Base-by-base conservation (phyloP, 2,329 filamentous ascomycete genomes). In the Aspergillus thermomutatus region DNA sequence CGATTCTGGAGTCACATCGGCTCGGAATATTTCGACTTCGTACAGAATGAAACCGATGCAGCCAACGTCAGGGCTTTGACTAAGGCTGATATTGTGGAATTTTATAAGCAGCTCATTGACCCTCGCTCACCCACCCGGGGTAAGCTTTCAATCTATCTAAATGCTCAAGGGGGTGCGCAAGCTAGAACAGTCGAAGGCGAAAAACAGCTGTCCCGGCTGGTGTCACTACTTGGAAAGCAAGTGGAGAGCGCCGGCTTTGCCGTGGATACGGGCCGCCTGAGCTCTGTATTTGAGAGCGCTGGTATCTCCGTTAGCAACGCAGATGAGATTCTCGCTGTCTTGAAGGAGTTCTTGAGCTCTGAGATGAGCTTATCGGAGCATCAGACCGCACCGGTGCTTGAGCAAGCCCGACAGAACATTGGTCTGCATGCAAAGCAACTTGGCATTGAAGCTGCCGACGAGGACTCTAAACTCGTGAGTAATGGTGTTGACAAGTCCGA, bases 1-100 rank as follows among this genome's bases (percentile, higher is more conserved):
- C 83, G 91, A 47, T 88, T 95, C 70, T 96, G 91, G 92, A 82
- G 81, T 51, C 91, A 97, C 68, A 91, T 99, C 64, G 84, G 85
- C 51, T 89, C 83, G 52, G 92, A 97, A 70, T 90, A 88, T 64
- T 95, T 92, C 72, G 92, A 97, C 73, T 99, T 97, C 74, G 83
- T 91, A 67, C 86, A 89, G 70, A 85, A 93, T 49, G 87, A 91
- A 63, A 82, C 84, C 49, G 93, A 97, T 69, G 92, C 91, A 8
- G 85, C 83, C 28, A 78, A 86, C 52, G 85, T 97, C 65, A 87
- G 88, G 68, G 76, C 79, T 3, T 77, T 97, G 51, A 92, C 87
- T 50, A 96, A 96, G 75, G 72, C 81, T 0, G 90, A 96, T 54
- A 85, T 99, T 73, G 70, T 91, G 26, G 82, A 87, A 8, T 97